Evolutionary conservation across 116 monocot genomes (phyloP).

Genomic region (Phalaenopsis hybrid): DNA sequence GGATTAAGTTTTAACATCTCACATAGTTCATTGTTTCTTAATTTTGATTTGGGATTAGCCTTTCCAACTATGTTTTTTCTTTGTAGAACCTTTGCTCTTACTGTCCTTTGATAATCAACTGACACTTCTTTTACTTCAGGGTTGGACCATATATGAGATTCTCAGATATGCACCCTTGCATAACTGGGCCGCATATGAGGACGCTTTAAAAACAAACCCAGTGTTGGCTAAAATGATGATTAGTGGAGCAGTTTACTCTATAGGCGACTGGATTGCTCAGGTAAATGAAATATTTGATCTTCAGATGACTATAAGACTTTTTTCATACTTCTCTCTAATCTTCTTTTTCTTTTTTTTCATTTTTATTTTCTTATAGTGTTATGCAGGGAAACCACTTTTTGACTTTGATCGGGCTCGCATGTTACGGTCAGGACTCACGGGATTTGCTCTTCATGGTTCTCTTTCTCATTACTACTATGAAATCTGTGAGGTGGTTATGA

Average conservation of each 20-base stretch:
- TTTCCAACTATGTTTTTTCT: not conserved
- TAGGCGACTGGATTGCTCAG: conserved; percentile 99
- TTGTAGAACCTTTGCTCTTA: not conserved
- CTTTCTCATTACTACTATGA: conserved; percentile 97
- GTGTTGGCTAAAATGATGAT: conserved; percentile 98
- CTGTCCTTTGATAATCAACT: not conserved
- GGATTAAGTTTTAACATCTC: no score
- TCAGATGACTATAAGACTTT: not conserved
- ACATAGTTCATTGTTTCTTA: no score
- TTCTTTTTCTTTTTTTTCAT: not conserved
- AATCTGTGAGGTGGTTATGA: conserved; percentile 65
- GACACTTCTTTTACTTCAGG: conserved; percentile 30
- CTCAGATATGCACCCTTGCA: conserved; percentile 83
- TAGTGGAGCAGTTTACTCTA: conserved; percentile 85
- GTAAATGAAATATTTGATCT: conserved; percentile 17
- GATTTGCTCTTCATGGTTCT: conserved; percentile 88
- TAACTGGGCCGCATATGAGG: conserved; percentile 95
- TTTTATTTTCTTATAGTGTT: conserved; percentile 48
- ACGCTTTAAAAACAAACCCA: conserved; percentile 85
- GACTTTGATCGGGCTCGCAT: conserved; percentile 84
- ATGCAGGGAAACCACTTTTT: conserved; percentile 92
- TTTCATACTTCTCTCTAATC: not conserved
- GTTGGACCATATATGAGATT: conserved; percentile 94
- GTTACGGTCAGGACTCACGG: conserved; percentile 86
- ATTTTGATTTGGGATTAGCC: no score